These are phyloP conservation scores for Speleostelium caveatum DNA, from an alignment of 78 protist species.

Conservation along the genomic window DNA sequence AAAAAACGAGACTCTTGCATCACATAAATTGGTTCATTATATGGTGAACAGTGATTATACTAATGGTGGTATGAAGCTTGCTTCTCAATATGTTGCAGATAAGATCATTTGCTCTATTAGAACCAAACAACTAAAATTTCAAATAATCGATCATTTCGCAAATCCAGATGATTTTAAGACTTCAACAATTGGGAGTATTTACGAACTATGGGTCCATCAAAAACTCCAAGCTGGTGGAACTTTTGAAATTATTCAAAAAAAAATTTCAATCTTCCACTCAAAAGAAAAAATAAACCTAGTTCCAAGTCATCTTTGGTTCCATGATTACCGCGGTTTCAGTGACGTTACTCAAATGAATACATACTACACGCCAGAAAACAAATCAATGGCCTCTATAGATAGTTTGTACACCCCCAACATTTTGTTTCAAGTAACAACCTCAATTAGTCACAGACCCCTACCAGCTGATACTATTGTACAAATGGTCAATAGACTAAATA, in stretches of 20 bases:
- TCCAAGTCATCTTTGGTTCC: too few relatives aligned
- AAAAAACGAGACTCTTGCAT: neutral
- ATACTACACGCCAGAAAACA: neutral
- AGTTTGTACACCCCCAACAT: neutral
- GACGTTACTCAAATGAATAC: neutral
- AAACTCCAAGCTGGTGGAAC: neutral
- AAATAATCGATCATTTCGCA: neutral
- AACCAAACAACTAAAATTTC: too few relatives aligned
- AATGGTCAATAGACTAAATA: neutral
- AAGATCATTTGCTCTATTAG: neutral
- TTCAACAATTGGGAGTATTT: neutral
- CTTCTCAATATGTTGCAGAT: neutral
- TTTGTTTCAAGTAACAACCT: neutral
- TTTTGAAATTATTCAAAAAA: neutral
- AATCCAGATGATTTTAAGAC: neutral
- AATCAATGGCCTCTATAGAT: neutral
- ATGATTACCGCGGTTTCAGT: neutral
- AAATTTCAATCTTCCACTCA: neutral
- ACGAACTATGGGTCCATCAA: neutral
- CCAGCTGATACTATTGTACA: neutral
- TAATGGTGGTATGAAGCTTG: neutral
- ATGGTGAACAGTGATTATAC: neutral
- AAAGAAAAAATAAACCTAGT: neutral
- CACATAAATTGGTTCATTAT: neutral
- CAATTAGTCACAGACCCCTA: neutral